These are phyloP conservation scores for Myxozyma neglecta DNA, from an alignment of 805 yeast species.

Conservation along the genomic window DNA sequence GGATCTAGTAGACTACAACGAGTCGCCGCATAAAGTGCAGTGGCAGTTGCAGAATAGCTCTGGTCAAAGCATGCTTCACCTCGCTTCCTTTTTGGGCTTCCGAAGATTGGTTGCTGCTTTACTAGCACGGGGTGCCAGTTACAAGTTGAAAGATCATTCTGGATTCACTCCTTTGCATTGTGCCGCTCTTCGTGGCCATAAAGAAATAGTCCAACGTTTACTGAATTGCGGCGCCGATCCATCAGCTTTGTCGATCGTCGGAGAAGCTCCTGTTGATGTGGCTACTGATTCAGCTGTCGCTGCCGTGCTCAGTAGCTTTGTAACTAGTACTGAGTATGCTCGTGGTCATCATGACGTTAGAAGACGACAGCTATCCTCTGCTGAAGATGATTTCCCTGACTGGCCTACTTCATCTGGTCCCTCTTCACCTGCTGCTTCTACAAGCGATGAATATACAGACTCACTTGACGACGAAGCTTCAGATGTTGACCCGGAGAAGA, in stretches of 20 bases:
- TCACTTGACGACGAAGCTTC: conserved; percentile 5
- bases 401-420: conserved; percentile 32
- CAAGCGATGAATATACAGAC: conserved; percentile 14
- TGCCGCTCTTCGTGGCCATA: conserved; percentile 74
- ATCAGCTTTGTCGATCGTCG: conserved; percentile 53
- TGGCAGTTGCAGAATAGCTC: conserved; percentile 78
- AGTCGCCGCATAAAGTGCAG: conserved; percentile 51
- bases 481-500: not conserved
- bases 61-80: conserved; percentile 86
- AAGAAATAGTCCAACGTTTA: conserved; percentile 62
- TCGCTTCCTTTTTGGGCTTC: conserved; percentile 78
- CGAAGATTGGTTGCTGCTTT: conserved; percentile 60
- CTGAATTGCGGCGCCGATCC: conserved; percentile 64
- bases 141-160: conserved; percentile 69
- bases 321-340: not conserved
- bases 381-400: conserved; percentile 23
- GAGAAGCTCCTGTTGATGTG: conserved; percentile 38
- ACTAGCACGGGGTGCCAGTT: conserved; percentile 57
- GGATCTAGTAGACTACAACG: conserved; percentile 62
- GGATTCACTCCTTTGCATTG: conserved; percentile 88
- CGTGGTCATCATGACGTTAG: conserved; percentile 2
- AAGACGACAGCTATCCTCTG: not conserved
- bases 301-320: conserved; percentile 1
- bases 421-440: conserved; percentile 28
- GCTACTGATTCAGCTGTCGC: conserved; percentile 18